A percentile compares a stretch with the other conserved stretches of the same genome.
phyloP scores from a whole-genome alignment of 2,329 filamentous ascomycete species.

The Pestalotiopsis sp. region DNA sequence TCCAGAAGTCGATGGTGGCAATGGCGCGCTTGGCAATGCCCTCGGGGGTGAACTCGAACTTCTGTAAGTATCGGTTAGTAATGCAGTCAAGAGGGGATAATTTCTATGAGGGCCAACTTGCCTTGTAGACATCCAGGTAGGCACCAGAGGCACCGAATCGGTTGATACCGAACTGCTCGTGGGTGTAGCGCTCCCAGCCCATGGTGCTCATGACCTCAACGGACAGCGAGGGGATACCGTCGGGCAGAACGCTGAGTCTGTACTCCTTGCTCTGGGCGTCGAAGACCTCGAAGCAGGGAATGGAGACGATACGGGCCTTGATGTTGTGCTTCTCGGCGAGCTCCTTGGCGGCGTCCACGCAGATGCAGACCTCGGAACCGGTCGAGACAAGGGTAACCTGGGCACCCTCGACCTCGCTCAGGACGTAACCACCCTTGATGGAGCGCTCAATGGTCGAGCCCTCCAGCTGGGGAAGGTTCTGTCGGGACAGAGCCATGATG shows the following conservation, averaged over 20 bases:
- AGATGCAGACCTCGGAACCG: constrained; percentile 93
- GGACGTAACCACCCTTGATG: constrained; percentile 93
- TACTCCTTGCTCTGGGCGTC: constrained; percentile 94
- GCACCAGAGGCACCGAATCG: constrained; percentile 96
- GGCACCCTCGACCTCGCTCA: constrained; percentile 81
- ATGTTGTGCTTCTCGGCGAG: constrained; percentile 87
- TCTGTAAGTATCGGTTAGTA: constrained; percentile 58
- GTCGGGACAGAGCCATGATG: constrained; percentile 92
- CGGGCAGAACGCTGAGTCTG: constrained; percentile 87
- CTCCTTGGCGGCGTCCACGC: constrained; percentile 88
- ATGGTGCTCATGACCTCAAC: constrained; percentile 97
- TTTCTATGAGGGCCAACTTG: constrained; percentile 38
- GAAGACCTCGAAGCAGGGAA: constrained; percentile 97
- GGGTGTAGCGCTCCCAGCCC: constrained; percentile 98
- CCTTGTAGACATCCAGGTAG: constrained; percentile 97
- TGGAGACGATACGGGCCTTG: constrained; percentile 88
- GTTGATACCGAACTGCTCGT: constrained; percentile 99
- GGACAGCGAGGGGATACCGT: constrained; percentile 89
- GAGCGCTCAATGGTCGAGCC: constrained; percentile 86
- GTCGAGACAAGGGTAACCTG: constrained; percentile 90
- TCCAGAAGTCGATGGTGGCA: constrained; percentile 96
- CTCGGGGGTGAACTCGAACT: constrained; percentile 99
- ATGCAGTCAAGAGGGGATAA: background rate
- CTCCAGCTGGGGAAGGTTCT: constrained; percentile 98
- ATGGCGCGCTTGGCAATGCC: constrained; percentile 93